Evolutionary conservation across 768 basidiomycete genomes (phyloP), one percentile per base, ranked within the genome.

Genomic region (Pleurotus giganteus): DNA sequence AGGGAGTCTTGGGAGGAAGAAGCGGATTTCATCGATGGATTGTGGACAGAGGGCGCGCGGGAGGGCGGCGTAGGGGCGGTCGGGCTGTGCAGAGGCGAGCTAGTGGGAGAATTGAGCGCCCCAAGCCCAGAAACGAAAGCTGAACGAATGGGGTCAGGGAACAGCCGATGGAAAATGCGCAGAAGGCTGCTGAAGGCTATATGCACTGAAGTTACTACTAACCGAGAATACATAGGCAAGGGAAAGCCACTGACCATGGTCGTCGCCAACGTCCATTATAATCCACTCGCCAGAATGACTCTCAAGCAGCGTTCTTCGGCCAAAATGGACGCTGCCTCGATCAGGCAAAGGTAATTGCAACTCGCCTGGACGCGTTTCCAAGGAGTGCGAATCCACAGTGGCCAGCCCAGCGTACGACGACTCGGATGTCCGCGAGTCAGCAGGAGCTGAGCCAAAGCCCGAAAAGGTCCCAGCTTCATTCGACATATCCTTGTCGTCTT

Each of bases 101-200:
- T 53, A 2, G 61, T 60, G 3, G 57, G 55, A 3, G 58, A 28
- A 0, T 58, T 21, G 27, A 62, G 58, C 6, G 47, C 43, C 4
- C 63, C 60, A 3, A 63, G 26, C 2, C 67, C 60, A 1, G 71
- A 61, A 26, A 77, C 60, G 57, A 82, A 83, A 0, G 73, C 72
- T 0, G 81, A 79, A 1, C 68, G 61, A 31, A 77, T 63, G 0
- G 66, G 64, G 11, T 46, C 58, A 13, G 66, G 60, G 0, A 66
- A 61, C 12, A 66, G 62, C 2, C 74, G 72, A 47, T 74, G 72
- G 24, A 74, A 66, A 50, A 74, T 65, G 27, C 72, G 74, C 6
- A 74, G 63, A 6, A 74, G 63, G 8, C 63, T 69, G n/a, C 65
- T 67, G 58, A 72, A 71, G 1, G 74, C 74, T 73, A 43, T 3